Evolutionary conservation across 345 rosid genomes (phyloP).

Genomic region (Lepidium aucheri): DNA sequence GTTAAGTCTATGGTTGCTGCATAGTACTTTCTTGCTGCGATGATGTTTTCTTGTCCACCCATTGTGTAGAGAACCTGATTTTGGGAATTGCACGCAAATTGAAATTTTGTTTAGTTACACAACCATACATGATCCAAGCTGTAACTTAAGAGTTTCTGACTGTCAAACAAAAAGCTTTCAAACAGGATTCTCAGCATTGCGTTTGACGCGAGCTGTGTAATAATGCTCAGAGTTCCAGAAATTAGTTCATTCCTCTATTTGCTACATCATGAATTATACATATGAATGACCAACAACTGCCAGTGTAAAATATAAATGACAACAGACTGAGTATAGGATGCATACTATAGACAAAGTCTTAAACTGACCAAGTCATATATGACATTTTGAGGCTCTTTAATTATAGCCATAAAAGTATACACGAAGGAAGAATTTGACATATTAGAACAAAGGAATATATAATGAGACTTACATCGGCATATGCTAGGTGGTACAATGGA

Average conservation of each 20-base stretch:
- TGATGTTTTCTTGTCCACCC: conserved; percentile 85
- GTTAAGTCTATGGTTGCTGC: conserved; percentile 77
- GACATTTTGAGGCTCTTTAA: background rate
- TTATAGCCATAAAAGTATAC: background rate
- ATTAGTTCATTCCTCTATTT: background rate
- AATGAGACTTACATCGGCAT: conserved; percentile 56
- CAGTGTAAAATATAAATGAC: background rate
- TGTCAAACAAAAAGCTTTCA: background rate
- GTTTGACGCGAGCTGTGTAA: background rate
- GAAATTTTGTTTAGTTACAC: background rate
- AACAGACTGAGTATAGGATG: background rate
- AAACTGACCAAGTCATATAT: background rate
- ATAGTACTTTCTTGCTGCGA: conserved; percentile 82
- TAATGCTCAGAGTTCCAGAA: background rate
- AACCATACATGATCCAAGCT: background rate
- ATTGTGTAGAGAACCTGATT: conserved; percentile 85
- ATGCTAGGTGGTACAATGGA: conserved; percentile 60
- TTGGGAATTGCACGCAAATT: background rate
- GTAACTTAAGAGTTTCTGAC: background rate
- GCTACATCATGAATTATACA: background rate
- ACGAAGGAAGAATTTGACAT: background rate
- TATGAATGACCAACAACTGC: background rate
- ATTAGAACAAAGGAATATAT: background rate
- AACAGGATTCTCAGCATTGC: background rate
- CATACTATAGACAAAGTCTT: background rate